A percentile compares a stretch with the other conserved stretches of the same genome.
phyloP scores from a whole-genome alignment of 2,329 filamentous ascomycete genomes.

The Exophiala sp. region DNA sequence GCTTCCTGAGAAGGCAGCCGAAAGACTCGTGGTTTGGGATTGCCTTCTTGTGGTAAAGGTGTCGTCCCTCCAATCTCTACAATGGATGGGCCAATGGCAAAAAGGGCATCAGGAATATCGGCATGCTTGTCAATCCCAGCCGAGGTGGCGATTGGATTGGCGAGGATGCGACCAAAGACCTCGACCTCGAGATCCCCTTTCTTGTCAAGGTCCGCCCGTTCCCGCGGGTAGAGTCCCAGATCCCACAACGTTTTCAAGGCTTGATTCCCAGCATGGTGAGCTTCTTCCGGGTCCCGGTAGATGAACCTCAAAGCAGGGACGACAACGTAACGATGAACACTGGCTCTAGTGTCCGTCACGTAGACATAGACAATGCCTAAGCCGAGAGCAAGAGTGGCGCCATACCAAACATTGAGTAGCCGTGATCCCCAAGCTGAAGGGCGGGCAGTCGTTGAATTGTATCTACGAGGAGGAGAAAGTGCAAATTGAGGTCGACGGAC shows the following conservation, averaged over 20 bases:
- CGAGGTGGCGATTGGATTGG: slow-evolving; percentile 90
- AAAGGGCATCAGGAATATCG: slow-evolving; percentile 76
- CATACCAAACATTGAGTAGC: slow-evolving; percentile 47
- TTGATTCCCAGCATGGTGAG: slow-evolving; percentile 73
- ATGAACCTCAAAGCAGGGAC: slow-evolving; percentile 42
- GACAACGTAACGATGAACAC: slow-evolving; percentile 61
- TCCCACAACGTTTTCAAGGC: slow-evolving; percentile 66
- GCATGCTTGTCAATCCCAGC: slow-evolving; percentile 93
- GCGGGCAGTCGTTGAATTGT: slow-evolving; percentile 22
- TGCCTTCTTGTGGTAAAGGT: slow-evolving; percentile 78
- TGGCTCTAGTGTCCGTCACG: slow-evolving; percentile 67
- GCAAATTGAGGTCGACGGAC: background rate
- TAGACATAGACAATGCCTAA: slow-evolving; percentile 56
- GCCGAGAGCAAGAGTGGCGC: slow-evolving; percentile 49
- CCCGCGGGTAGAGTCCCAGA: slow-evolving; percentile 72
- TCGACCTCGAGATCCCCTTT: slow-evolving; percentile 51
- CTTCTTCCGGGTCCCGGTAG: slow-evolving; percentile 62
- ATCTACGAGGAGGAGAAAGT: slow-evolving; percentile 8
- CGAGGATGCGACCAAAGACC: slow-evolving; percentile 70
- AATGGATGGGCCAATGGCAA: slow-evolving; percentile 75
- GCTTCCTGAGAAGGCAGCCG: slow-evolving; percentile 75
- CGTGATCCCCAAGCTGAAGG: slow-evolving; percentile 32
- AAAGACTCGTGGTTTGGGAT: slow-evolving; percentile 82
- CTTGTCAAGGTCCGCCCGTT: slow-evolving; percentile 59
- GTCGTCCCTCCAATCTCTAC: slow-evolving; percentile 92